Conservation (phyloP, 176 grass and related monocot genomes). For the Saccharum spontaneum region DNA sequence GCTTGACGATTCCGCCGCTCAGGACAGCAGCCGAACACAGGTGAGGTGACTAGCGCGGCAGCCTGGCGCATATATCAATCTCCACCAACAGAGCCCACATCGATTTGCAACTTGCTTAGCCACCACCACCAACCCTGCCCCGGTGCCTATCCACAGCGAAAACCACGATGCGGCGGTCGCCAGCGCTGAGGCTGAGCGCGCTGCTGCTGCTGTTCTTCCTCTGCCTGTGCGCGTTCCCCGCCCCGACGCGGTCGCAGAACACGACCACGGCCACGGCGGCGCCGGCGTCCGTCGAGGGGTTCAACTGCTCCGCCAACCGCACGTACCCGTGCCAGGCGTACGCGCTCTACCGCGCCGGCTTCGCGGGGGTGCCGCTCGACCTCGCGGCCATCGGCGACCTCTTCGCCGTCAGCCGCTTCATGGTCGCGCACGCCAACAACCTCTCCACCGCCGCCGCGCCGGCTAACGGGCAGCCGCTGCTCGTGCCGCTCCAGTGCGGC, state of each 20-base stretch:
- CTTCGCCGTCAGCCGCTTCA: slow-evolving; percentile 69
- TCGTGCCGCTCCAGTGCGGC: slow-evolving; percentile 69
- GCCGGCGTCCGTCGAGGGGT: slow-evolving; percentile 50
- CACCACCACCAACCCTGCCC: not conserved
- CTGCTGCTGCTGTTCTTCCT: not conserved
- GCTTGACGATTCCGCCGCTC: slow-evolving; percentile 33
- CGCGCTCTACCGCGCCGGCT: slow-evolving; percentile 68
- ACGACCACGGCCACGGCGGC: not conserved
- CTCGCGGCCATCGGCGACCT: slow-evolving; percentile 65
- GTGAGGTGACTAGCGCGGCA: not conserved
- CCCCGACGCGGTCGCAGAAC: slow-evolving; percentile 33
- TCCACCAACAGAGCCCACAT: not conserved
- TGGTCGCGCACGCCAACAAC: slow-evolving; percentile 80
- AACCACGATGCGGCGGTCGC: not conserved
- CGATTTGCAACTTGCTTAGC: not conserved
- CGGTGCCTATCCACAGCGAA: not conserved
- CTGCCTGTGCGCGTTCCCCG: slow-evolving; percentile 23
- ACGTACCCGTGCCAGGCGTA: slow-evolving; percentile 85
- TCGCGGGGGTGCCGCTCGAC: slow-evolving; percentile 30
- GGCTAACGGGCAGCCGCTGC: slow-evolving; percentile 56
- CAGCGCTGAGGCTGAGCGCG: slow-evolving; percentile 20
- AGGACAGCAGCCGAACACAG: slow-evolving; percentile 16
- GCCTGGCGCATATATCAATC: slow-evolving; percentile 7
- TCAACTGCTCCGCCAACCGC: slow-evolving; percentile 61
- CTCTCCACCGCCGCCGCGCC: slow-evolving; percentile 41